Base-by-base conservation (phyloP, 2,329 filamentous ascomycete genomes). In the Penicillium hesseltinei region DNA sequence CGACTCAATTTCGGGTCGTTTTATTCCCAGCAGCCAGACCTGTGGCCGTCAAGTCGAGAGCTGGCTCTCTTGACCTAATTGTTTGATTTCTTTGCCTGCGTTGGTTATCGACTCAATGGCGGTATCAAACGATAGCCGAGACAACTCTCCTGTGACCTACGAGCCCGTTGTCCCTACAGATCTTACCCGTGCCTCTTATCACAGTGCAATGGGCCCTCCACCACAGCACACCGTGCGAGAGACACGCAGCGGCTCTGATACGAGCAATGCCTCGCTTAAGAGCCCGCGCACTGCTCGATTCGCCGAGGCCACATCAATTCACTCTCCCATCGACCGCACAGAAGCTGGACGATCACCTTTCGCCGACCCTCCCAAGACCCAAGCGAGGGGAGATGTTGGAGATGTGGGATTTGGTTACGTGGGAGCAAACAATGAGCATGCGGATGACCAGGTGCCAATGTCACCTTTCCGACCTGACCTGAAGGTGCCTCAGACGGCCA, bases 401-500 rank as follows among this genome's bases (percentile, higher is more conserved):
- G 92, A 96, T 77, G 85, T 96, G 63, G 92, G 92, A 64, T 97
- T 97, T 75, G 92, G 92, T 73, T 97, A 96, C 78, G 89, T 97
- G 71, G 82, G 80, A 62, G 74, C 85, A 67, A 82, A 82, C 66
- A 77, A 81, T 61, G 73, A 76, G 66, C 74, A 77, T 77, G 80
- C 74, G 68, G 69, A 66, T 13, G 66, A 72, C 70, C 87, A 83
- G 58, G 84, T 84, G 80, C 84, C 91, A 52, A 88, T 83, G 67
- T 89, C 90, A 21, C 91, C 91, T 7, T 83, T 96, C 67, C 96
- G 94, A 82, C 96, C 91, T 75, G 92, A 92, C 53, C 83, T 97
- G 81, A 96, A 85, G 78, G 87, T 90, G 19, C 92, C 93, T 5
- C 91, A 92, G 21, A 93, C 91, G 5, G 90, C 84, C 29, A 84